Evolutionary conservation across 177 flowering plant genomes (phyloP).

Genomic region (Vitis hybrid): DNA sequence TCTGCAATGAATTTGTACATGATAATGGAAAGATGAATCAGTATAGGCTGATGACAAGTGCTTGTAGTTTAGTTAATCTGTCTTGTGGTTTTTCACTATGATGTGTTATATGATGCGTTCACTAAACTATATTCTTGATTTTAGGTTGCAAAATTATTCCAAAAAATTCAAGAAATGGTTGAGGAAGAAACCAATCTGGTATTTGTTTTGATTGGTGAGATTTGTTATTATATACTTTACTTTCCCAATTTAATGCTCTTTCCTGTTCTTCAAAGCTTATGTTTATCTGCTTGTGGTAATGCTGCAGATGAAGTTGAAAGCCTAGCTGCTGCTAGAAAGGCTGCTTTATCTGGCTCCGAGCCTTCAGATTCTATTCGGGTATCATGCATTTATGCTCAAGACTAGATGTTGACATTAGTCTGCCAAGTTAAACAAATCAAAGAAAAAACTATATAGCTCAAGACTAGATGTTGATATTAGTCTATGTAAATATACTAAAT

Average conservation of each 20-base stretch:
- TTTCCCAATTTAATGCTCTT: constrained; percentile 5
- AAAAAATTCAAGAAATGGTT: constrained; percentile 98
- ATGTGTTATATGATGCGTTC: not conserved
- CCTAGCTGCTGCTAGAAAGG: constrained; percentile 96
- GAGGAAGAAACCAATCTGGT: constrained; percentile 97
- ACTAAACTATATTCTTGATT: constrained; percentile 1
- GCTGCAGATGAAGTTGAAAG: constrained; percentile 98
- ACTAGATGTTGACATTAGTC: not conserved
- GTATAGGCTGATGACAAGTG: not conserved
- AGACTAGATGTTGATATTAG: not conserved
- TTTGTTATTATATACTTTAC: constrained; percentile 4
- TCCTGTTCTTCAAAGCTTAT: constrained; percentile 3
- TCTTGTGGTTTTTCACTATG: constrained; percentile 2
- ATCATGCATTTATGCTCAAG: constrained; percentile 12
- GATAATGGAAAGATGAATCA: not conserved
- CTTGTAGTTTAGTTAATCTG: not conserved
- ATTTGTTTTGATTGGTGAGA: constrained; percentile 98
- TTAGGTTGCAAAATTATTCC: constrained; percentile 95
- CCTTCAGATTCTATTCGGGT: constrained; percentile 98
- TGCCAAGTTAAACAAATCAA: not conserved
- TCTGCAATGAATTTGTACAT: not conserved
- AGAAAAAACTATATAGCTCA: not conserved
- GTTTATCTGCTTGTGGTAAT: constrained; percentile 4
- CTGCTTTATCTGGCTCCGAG: constrained; percentile 99
- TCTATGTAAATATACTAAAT: not conserved